Evolutionary conservation across 1,139 yeast species (phyloP), one percentile per base, ranked within the genome.

Genomic region (Eremothecium sinecaudum): DNA sequence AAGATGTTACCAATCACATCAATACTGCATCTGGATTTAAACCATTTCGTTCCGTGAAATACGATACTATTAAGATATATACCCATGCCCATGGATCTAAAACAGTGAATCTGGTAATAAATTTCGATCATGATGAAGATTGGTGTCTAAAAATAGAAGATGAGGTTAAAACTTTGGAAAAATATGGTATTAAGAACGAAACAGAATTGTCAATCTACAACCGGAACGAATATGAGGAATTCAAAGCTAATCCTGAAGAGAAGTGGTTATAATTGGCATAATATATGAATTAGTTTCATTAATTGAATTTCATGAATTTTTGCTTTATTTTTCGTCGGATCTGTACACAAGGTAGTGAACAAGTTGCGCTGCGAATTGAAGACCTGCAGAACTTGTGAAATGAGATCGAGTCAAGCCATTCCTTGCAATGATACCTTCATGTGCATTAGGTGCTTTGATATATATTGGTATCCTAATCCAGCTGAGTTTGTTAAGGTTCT

Each of bases 51-150:
- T 80, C 69, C 42, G 81, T 82, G n/a, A 65, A 64, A 1, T 79
- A 76, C 48, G 83, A 90, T 51, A 66, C 92, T 0, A 56, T 90
- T 41, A 90, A 92, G 59, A 69, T 90, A 12, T 90, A 90, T 60
- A 81, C 95, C 23, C 84, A 83, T 53, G 97, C 98, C 0, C 97
- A 90, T 56, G 94, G 94, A 5, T 72, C 94, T 24, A 90, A 90
- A 61, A 83, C 96, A 2, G 81, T 86, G 76, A 86, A 90, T 53
- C 67, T 90, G 46, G 93, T 84, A 32, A 81, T 92, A 42, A 90
- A 90, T 56, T 73, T 90, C 56, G 95, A 84, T 20, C 75, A 80
- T 47, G 84, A 81, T 50, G 53, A 49, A 10, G 55, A 51, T 27
- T 80, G 92, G 87, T 65, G 81, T 3, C 59, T 90, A 41, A 62